Conservation (phyloP, 1,139 yeast species). For the Candida labiduridarum region DNA sequence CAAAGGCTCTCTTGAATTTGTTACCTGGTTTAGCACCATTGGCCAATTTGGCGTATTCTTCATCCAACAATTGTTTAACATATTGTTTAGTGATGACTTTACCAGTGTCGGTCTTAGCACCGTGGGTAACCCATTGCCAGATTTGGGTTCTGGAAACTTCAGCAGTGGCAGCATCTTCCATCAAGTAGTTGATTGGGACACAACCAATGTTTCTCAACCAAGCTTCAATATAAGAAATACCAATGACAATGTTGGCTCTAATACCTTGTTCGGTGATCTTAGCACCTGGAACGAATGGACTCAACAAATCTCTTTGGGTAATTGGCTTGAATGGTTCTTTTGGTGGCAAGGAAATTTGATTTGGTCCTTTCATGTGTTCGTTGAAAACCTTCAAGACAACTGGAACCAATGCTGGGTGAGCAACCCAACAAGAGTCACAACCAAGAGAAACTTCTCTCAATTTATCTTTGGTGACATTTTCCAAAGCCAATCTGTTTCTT, state of each 20-base stretch:
- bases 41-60: slow-evolving; percentile 62
- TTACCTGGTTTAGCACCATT: slow-evolving; percentile 51
- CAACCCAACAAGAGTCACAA: slow-evolving; percentile 84
- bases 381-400: slow-evolving; percentile 77
- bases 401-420: slow-evolving; percentile 77
- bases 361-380: slow-evolving; percentile 83
- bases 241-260: slow-evolving; percentile 69
- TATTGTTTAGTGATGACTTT: slow-evolving; percentile 59
- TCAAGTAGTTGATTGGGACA: slow-evolving; percentile 79
- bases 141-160: slow-evolving; percentile 82
- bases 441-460: slow-evolving; percentile 75
- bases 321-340: slow-evolving; percentile 43
- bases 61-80: slow-evolving; percentile 56
- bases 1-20: slow-evolving; percentile 65
- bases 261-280: slow-evolving; percentile 72
- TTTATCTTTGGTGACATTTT: slow-evolving; percentile 71
- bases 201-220: slow-evolving; percentile 82
- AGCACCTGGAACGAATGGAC: slow-evolving; percentile 69
- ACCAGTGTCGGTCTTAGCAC: slow-evolving; percentile 63
- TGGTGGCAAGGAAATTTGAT: slow-evolving; percentile 70
- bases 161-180: slow-evolving; percentile 91
- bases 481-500: slow-evolving; percentile 69
- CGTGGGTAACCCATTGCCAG: slow-evolving; percentile 85
- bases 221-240: slow-evolving; percentile 78
- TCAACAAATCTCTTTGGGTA: slow-evolving; percentile 68